Base-by-base conservation (phyloP, 2,329 filamentous ascomycete genomes). In the Phaeoacremonium minimum region DNA sequence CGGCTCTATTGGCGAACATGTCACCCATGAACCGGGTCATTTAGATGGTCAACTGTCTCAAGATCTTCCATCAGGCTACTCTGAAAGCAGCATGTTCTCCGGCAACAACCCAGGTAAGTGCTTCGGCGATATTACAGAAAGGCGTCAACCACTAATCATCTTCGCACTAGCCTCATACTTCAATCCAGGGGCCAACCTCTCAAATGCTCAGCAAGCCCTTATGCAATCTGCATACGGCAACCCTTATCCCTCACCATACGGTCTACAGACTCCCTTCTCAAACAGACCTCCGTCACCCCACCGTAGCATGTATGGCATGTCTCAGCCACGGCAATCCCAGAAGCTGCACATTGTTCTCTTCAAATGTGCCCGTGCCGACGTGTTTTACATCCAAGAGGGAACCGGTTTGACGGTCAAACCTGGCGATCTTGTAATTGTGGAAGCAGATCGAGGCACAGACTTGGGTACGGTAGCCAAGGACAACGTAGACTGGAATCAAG, bases 361-460 rank as follows among this genome's bases (percentile, higher is more conserved):
- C 77, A 98, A 98, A 62, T 96, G 90, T 57, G 88, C 87, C 22
- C 79, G 93, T 43, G 90, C 91, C 26, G 93, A 97, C 54, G 87
- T 97, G 8, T 98, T 96, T 60, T 97, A 95, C 61, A 88, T 96
- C 20, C 90, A 95, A 58, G 90, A 96, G 58, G 90, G 91, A 42
- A 97, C 90, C 6, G 93, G 93, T 4, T 73, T 98, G 19, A 85
- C 86, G 15, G 85, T 97, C 36, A 93, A 90, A 51, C 82, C 84
- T 14, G 93, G 93, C 19, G 93, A 98, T 56, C 72, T 97, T 35
- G 94, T 98, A 43, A 97, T 98, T 48, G 90, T 96, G 14, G 93
- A 98, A 63, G 93, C 93, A 16, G 94, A 98, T 59, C 87, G 93
- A 45, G 93, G 93, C 31, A 95, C 89, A 15, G 94, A 98, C 56